Evolutionary conservation across 257 asterid species (phyloP).

Genomic region (Anisodus acutangulus): DNA sequence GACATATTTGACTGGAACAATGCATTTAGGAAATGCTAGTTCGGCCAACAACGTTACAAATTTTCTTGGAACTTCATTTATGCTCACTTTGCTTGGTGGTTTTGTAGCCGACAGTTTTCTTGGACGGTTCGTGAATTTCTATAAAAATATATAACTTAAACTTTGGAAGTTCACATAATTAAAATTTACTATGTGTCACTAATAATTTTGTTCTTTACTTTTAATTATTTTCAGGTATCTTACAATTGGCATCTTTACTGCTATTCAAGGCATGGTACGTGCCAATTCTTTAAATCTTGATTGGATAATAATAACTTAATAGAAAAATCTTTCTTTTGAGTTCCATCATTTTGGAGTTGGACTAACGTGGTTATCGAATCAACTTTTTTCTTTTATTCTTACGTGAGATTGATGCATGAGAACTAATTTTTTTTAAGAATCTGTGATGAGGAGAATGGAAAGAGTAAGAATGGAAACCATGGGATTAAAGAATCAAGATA

Average conservation of each 20-base stretch:
- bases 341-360: constrained; percentile 22
- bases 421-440: neutral
- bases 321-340: constrained; percentile 14
- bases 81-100: constrained; percentile 85
- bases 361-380: constrained; percentile 4
- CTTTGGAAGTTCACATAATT: neutral
- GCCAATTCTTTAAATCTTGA: neutral
- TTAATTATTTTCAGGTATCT: constrained; percentile 53
- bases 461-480: constrained; percentile 5
- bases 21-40: constrained; percentile 85
- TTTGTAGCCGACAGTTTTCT: constrained; percentile 80
- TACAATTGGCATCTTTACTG: constrained; percentile 74
- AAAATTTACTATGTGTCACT: neutral
- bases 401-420: constrained; percentile 22
- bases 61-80: constrained; percentile 87
- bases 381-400: neutral
- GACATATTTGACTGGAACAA: constrained; percentile 77
- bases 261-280: constrained; percentile 75
- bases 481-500: neutral
- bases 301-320: neutral
- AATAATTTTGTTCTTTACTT: neutral
- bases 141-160: neutral
- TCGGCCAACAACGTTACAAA: constrained; percentile 82
- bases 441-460: constrained; percentile 36
- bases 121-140: constrained; percentile 58